These are phyloP conservation scores for Triangularia verruculosa DNA, from an alignment of 2,329 filamentous ascomycete genomes.

Conservation along the genomic window DNA sequence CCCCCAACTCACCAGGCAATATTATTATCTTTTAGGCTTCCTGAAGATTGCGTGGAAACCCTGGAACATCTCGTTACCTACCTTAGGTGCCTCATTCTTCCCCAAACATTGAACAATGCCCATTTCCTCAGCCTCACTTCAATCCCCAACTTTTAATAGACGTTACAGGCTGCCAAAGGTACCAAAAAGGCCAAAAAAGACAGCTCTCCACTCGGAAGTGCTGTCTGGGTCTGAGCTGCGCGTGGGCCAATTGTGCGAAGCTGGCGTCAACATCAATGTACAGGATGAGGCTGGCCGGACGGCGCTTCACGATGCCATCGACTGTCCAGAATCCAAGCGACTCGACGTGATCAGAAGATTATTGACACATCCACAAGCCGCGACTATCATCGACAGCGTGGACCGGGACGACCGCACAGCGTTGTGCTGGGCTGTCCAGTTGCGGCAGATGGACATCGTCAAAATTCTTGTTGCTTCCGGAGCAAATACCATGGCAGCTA, in stretches of 20 bases:
- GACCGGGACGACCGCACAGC: not conserved
- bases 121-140: not conserved
- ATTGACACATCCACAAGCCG: not conserved
- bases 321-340: not conserved
- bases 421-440: not conserved
- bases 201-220: not conserved
- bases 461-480: not conserved
- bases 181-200: too few relatives aligned
- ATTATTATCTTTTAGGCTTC: too few relatives aligned
- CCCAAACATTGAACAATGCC: too few relatives aligned
- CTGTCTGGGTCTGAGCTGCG: not conserved
- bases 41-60: too few relatives aligned
- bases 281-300: not conserved
- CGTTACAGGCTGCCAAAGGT: too few relatives aligned
- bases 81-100: too few relatives aligned
- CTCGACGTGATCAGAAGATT: not conserved
- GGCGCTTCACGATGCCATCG: not conserved
- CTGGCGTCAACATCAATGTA: not conserved
- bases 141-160: too few relatives aligned
- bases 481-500: not conserved
- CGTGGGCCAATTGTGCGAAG: not conserved
- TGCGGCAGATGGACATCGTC: not conserved
- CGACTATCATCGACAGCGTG: not conserved
- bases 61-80: too few relatives aligned
- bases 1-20: too few relatives aligned